Percentiles rank a stretch among this genome's conserved stretches.
These are phyloP conservation scores for Tilletia caries DNA, from an alignment of 1,284 basidiomycete genomes.

Conservation along the genomic window DNA sequence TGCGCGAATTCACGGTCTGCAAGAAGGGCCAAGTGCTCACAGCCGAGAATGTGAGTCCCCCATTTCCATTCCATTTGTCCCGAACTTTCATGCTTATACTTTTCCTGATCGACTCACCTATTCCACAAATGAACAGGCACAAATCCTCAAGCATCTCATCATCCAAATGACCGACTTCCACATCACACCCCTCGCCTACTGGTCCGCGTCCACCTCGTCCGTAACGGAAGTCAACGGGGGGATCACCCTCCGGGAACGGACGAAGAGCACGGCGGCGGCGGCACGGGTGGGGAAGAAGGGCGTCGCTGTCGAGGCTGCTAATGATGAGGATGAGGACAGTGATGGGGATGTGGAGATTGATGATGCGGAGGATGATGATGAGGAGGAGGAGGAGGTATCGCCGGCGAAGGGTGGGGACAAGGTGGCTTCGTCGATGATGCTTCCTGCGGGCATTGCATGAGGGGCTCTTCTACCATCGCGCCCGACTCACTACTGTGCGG, in stretches of 20 bases:
- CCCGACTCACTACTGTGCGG: no score
- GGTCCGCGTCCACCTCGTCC: conserved; percentile 61
- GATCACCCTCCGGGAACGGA: conserved; percentile 20
- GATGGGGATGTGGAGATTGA: conserved; percentile 23
- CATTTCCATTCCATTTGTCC: background rate
- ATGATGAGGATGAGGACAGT: conserved; percentile 15
- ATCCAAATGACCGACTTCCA: conserved; percentile 48
- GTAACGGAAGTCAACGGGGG: conserved; percentile 11
- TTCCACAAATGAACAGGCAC: conserved; percentile 37
- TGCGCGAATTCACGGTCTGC: conserved; percentile 72
- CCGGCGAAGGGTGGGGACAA: conserved; percentile 32
- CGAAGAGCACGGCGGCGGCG: conserved; percentile 28
- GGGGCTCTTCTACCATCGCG: background rate
- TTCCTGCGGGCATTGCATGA: conserved; percentile 32
- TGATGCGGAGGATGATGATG: conserved; percentile 24
- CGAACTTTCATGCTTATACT: no score
- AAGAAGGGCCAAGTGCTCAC: conserved; percentile 75
- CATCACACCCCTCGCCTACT: conserved; percentile 49
- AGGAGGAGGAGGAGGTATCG: conserved; percentile 31
- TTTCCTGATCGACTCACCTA: no score
- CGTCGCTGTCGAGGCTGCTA: conserved; percentile 15
- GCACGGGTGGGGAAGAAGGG: background rate
- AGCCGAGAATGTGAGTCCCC: conserved; percentile 58
- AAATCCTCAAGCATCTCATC: conserved; percentile 51
- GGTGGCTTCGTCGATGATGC: conserved; percentile 39